These are phyloP conservation scores for Macrolepiota dolichaula DNA, from an alignment of 768 basidiomycete species.

Conservation along the genomic window DNA sequence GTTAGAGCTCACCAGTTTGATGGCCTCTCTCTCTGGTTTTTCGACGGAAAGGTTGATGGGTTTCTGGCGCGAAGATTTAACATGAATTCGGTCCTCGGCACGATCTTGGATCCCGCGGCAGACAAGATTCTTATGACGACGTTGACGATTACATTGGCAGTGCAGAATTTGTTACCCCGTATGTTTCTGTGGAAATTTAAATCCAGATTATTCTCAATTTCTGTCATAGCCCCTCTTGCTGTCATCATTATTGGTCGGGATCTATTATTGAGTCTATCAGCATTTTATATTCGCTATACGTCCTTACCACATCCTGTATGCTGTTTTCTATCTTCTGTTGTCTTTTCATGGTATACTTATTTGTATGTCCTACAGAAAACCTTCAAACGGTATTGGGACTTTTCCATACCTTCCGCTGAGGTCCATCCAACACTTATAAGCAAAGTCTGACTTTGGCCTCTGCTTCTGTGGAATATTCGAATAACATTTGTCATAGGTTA, in stretches of 20 bases:
- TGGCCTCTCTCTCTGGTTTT: background rate
- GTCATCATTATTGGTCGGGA: slow-evolving; percentile 88
- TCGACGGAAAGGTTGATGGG: slow-evolving; percentile 73
- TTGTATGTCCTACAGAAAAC: slow-evolving; percentile 64
- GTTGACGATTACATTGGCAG: slow-evolving; percentile 78
- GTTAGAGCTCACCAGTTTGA: background rate
- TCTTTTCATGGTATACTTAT: background rate
- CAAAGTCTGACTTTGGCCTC: slow-evolving; percentile 51
- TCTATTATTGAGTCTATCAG: slow-evolving; percentile 77
- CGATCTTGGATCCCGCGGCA: slow-evolving; percentile 94
- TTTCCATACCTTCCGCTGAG: slow-evolving; percentile 92
- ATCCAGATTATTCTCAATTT: background rate
- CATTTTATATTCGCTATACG: slow-evolving; percentile 91
- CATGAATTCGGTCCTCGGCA: slow-evolving; percentile 89
- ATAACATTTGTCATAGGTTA: slow-evolving; percentile 50
- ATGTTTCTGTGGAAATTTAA: slow-evolving; percentile 22
- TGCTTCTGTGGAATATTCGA: background rate
- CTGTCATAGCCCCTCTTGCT: slow-evolving; percentile 70
- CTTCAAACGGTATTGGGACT: slow-evolving; percentile 91
- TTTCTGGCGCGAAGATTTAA: slow-evolving; percentile 84
- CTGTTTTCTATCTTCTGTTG: slow-evolving; percentile 6
- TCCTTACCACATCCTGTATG: slow-evolving; percentile 84
- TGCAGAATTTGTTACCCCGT: slow-evolving; percentile 85
- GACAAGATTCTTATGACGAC: slow-evolving; percentile 97
- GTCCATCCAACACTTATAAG: slow-evolving; percentile 92